A percentile compares a stretch with the other conserved stretches of the same genome.
Conservation (phyloP, 2,329 filamentous ascomycete genomes). For the Monosporascus ibericus region DNA sequence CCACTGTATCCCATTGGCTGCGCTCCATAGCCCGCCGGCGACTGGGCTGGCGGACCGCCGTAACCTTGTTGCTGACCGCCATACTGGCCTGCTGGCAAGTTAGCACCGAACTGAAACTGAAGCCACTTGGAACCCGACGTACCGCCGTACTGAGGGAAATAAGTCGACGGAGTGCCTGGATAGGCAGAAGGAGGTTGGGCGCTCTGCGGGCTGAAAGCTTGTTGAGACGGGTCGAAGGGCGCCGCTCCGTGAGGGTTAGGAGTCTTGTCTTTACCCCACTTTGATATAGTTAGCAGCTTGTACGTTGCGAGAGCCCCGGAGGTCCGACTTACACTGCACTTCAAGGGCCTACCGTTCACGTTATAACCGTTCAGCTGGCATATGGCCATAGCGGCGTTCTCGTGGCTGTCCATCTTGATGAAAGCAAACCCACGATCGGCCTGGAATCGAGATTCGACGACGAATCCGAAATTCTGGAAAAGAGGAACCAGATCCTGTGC, state of each 20-base stretch:
- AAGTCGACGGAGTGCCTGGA: conserved; percentile 70
- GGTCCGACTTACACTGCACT: conserved; percentile 82
- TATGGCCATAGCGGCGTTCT: conserved; percentile 97
- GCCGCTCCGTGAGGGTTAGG: conserved; percentile 52
- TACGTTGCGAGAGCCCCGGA: conserved; percentile 5
- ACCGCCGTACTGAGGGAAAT: conserved; percentile 93
- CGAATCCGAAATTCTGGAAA: conserved; percentile 97
- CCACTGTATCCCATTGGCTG: conserved; percentile 67
- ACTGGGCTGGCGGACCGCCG: conserved; percentile 54
- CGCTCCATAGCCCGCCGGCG: conserved; percentile 56
- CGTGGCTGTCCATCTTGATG: conserved; percentile 98
- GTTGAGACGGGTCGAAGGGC: conserved; percentile 75
- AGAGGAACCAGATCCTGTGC: conserved; percentile 95
- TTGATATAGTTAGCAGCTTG: conserved; percentile 27
- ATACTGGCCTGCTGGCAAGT: conserved; percentile 40
- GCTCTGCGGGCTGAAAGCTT: conserved; percentile 66
- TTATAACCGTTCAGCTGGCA: conserved; percentile 98
- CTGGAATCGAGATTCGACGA: conserved; percentile 96
- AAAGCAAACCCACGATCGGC: conserved; percentile 97
- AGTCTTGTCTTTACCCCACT: conserved; percentile 99
- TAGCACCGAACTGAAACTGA: conserved; percentile 48
- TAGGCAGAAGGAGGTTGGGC: conserved; percentile 64
- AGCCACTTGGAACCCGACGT: conserved; percentile 37
- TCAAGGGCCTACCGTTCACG: conserved; percentile 91
- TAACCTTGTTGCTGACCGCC: conserved; percentile 65